Conservation (phyloP, 2,329 filamentous ascomycete species). For the Camillea tinctor region DNA sequence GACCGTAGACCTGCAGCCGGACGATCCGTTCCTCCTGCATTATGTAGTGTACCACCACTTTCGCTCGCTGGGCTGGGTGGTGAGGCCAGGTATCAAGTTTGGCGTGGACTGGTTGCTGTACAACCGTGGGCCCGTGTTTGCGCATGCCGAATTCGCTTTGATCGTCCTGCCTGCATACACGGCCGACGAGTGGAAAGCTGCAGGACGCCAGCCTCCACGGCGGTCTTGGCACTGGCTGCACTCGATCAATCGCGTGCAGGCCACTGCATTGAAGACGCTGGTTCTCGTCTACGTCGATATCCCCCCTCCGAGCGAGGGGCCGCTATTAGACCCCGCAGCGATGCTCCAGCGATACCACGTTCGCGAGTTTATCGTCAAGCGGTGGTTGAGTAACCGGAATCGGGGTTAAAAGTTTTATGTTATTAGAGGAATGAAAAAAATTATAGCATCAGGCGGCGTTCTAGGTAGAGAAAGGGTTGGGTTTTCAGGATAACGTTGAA, state of each 20-base stretch:
- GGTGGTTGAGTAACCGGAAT: constrained; percentile 83
- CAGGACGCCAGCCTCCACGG: constrained; percentile 48
- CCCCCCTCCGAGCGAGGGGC: constrained; percentile 61
- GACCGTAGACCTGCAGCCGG: constrained; percentile 55
- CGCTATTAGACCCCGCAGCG: constrained; percentile 56
- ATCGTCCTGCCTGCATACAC: constrained; percentile 81
- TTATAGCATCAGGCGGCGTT: constrained; percentile 15
- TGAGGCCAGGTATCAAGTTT: constrained; percentile 90
- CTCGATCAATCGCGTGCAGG: constrained; percentile 83
- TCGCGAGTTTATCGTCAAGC: constrained; percentile 74
- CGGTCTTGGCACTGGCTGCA: constrained; percentile 81
- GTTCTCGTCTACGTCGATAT: constrained; percentile 90
- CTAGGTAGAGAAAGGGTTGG: background rate
- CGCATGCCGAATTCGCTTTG: constrained; percentile 90
- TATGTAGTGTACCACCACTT: constrained; percentile 96
- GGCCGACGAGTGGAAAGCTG: constrained; percentile 67
- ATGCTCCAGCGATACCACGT: constrained; percentile 71
- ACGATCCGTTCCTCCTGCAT: constrained; percentile 81
- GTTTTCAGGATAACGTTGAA: background rate
- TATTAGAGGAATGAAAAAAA: constrained; percentile 2
- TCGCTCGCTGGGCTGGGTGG: constrained; percentile 91
- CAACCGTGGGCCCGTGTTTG: constrained; percentile 86
- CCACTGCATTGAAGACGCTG: constrained; percentile 85
- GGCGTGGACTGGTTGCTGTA: constrained; percentile 95
- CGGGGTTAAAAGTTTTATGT: constrained; percentile 27